These are phyloP conservation scores for Aspergillus sclerotiicarbonarius DNA, from an alignment of 495 filamentous ascomycete species.

Conservation along the genomic window DNA sequence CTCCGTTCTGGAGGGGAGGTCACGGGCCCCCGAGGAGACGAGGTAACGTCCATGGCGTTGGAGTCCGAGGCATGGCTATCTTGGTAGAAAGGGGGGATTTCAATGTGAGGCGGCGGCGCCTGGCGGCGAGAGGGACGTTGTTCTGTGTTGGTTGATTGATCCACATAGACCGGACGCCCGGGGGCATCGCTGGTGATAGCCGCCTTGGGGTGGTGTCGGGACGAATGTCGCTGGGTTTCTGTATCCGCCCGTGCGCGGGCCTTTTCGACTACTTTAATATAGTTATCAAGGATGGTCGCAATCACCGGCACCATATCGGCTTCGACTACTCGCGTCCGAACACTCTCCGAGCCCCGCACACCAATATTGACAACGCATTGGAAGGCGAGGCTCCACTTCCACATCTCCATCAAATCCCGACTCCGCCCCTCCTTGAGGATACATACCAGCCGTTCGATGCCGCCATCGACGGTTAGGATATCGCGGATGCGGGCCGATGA, in stretches of 20 bases:
- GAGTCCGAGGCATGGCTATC: conserved; percentile 46
- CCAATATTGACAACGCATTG: conserved; percentile 99
- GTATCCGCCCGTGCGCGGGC: conserved; percentile 78
- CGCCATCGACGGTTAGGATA: conserved; percentile 97
- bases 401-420: conserved; percentile 99
- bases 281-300: conserved; percentile 98
- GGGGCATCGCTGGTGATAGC: conserved; percentile 25
- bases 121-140: conserved; percentile 58
- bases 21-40: conserved; percentile 64
- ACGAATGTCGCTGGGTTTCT: conserved; percentile 55
- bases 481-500: conserved; percentile 98
- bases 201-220: conserved; percentile 42
- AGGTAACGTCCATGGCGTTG: conserved; percentile 59
- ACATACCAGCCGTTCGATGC: conserved; percentile 91
- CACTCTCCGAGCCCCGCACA: conserved; percentile 88
- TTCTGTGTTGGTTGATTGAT: conserved; percentile 42
- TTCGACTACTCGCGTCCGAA: conserved; percentile 92
- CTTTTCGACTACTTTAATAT: conserved; percentile 92
- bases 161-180: conserved; percentile 33
- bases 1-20: conserved; percentile 75
- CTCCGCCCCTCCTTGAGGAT: conserved; percentile 96
- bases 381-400: conserved; percentile 99
- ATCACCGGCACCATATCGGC: conserved; percentile 99
- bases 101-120: conserved; percentile 68
- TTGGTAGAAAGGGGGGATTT: conserved; percentile 63